Evolutionary conservation across 163 green algal genomes (phyloP).

Genomic region (Prototheca wickerhamii): DNA sequence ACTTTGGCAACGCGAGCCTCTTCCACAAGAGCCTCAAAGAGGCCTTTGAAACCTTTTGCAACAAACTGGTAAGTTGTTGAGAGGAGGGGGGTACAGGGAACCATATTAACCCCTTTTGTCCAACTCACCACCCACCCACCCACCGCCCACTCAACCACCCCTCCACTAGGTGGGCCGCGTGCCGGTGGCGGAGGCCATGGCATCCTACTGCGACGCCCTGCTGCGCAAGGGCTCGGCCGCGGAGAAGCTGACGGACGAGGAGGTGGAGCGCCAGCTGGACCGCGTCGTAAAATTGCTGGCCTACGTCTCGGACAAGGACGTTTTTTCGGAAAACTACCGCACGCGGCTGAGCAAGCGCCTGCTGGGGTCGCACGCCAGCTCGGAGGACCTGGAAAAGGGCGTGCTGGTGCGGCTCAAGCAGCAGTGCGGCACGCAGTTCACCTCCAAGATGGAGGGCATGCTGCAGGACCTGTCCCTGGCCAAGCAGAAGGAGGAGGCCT

Average conservation of each 20-base stretch:
- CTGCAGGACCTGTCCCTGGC: constrained; percentile 91
- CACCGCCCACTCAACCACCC: not conserved
- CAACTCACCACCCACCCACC: not conserved
- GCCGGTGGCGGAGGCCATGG: constrained; percentile 92
- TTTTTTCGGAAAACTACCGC: constrained; percentile 82
- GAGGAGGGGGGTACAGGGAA: not conserved
- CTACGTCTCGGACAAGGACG: constrained; percentile 97
- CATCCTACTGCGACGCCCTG: constrained; percentile 94
- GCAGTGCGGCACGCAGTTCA: constrained; percentile 98
- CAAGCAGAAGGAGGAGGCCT: constrained; percentile 81
- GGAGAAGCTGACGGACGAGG: constrained; percentile 71
- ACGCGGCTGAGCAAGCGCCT: constrained; percentile 87
- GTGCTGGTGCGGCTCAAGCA: constrained; percentile 95
- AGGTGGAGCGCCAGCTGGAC: constrained; percentile 85
- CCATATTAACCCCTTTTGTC: no score
- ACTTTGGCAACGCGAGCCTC: constrained; percentile 53
- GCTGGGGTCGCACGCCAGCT: constrained; percentile 56
- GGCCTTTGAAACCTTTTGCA: constrained; percentile 97
- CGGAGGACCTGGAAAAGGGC: constrained; percentile 89
- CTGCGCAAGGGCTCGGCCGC: constrained; percentile 66
- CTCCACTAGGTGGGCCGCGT: constrained; percentile 35
- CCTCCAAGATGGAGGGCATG: constrained; percentile 99
- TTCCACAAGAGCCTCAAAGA: constrained; percentile 98
- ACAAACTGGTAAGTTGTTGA: constrained; percentile 71
- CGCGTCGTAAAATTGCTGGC: constrained; percentile 96